phyloP scores from a whole-genome alignment of 768 basidiomycete species.

The Hysterangium stoloniferum region DNA sequence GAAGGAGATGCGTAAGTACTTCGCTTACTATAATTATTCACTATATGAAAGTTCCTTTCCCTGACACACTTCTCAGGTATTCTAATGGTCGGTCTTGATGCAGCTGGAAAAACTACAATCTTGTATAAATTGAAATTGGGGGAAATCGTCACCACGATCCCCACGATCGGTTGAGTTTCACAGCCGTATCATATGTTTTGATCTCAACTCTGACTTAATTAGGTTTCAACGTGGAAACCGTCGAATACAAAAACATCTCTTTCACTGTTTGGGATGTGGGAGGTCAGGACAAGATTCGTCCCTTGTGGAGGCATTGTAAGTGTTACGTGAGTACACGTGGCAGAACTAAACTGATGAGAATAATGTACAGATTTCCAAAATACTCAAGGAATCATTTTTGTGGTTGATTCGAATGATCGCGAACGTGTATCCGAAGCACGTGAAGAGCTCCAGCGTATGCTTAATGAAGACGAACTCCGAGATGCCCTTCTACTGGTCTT shows the following conservation, averaged over 20 bases:
- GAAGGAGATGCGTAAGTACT: slow-evolving; percentile 94
- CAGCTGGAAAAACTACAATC: slow-evolving; percentile 86
- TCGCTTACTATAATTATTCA: not conserved
- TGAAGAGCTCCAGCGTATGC: slow-evolving; percentile 98
- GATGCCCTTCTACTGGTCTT: slow-evolving; percentile 90
- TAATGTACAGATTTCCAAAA: slow-evolving; percentile 90
- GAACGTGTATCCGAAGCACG: slow-evolving; percentile 99
- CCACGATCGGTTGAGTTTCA: slow-evolving; percentile 84
- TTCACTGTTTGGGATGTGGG: slow-evolving; percentile 99
- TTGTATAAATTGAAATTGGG: slow-evolving; percentile 99
- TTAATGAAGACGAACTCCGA: slow-evolving; percentile 98
- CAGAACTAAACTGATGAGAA: not conserved
- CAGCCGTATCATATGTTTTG: not conserved
- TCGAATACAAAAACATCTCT: slow-evolving; percentile 99
- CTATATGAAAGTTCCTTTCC: slow-evolving; percentile 17
- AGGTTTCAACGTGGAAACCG: slow-evolving; percentile 99
- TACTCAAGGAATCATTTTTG: slow-evolving; percentile 99
- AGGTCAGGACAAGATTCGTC: slow-evolving; percentile 99
- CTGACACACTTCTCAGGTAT: slow-evolving; percentile 58
- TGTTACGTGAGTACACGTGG: slow-evolving; percentile 31
- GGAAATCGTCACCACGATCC: slow-evolving; percentile 99
- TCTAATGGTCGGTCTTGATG: slow-evolving; percentile 99
- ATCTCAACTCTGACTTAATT: not conserved
- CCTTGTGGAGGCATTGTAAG: slow-evolving; percentile 99
- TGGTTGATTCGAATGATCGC: slow-evolving; percentile 98